These are phyloP conservation scores for Kwoniella pini DNA, from an alignment of 768 basidiomycete species.

Conservation along the genomic window DNA sequence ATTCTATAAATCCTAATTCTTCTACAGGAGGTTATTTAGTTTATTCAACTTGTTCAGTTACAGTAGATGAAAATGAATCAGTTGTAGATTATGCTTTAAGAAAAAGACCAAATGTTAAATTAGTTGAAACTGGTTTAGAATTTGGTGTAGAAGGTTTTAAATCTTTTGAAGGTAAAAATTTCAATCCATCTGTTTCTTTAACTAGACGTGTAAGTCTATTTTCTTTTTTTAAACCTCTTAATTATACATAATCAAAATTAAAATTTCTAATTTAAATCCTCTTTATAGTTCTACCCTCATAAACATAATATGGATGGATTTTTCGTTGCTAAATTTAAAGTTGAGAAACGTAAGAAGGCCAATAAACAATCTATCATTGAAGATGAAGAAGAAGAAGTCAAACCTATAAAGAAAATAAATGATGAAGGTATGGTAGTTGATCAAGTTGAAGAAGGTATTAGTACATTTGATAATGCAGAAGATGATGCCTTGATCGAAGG, in stretches of 20 bases:
- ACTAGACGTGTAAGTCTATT: constrained; percentile 68
- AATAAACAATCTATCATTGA: constrained; percentile 39
- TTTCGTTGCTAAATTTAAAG: constrained; percentile 96
- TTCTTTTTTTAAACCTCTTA: background rate
- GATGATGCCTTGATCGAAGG: constrained; percentile 78
- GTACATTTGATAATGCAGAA: constrained; percentile 72
- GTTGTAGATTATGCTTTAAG: constrained; percentile 96
- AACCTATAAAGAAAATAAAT: constrained; percentile 51
- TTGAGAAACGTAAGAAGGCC: constrained; percentile 75
- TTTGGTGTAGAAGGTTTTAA: constrained; percentile 93
- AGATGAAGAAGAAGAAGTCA: constrained; percentile 35
- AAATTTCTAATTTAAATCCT: background rate
- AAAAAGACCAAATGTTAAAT: constrained; percentile 87
- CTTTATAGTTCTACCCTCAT: constrained; percentile 61
- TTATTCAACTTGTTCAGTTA: constrained; percentile 98
- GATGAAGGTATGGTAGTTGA: constrained; percentile 41
- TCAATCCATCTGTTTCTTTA: constrained; percentile 72
- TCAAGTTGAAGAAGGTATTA: constrained; percentile 18
- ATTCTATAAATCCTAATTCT: constrained; percentile 85
- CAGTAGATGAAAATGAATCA: constrained; percentile 96
- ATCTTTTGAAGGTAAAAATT: constrained; percentile 84
- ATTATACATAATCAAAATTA: background rate
- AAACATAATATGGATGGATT: constrained; percentile 99
- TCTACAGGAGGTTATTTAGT: constrained; percentile 91
- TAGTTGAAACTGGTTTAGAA: constrained; percentile 87